Evolutionary conservation across 192 early-diverging fungal species (phyloP), one percentile per base, ranked within the genome.

Genomic region (Coemansia sp.): DNA sequence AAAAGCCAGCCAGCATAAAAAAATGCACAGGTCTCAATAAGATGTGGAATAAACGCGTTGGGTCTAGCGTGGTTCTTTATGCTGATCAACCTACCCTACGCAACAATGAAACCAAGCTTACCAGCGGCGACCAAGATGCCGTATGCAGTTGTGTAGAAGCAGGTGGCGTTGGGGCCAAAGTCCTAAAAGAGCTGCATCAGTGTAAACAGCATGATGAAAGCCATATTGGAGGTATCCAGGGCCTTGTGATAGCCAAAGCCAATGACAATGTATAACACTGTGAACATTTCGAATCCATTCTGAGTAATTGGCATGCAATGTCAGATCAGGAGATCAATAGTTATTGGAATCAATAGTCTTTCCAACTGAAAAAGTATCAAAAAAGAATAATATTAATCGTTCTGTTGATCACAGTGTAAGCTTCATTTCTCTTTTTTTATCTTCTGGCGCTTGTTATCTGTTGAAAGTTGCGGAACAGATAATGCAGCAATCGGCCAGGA

Each of bases 111-210:
- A 43, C 90, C 92, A n/a, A 90, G 42, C 67, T 93, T 93, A 41
- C 92, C 92, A 13, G 86, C 76, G 19, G 90, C 92, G 13, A 91
- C 92, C 16, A 89, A 89, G 54, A 93, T 92, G 73, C 92, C 92
- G 68, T 92, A 89, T 19, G 85, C 84, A 5, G 92, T 92, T 6
- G 92, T 86, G 49, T 89, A 76, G 92, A 64, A 93, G 74, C 62
- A 89, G 87, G 0, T 26, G 26, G 3, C 26, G 3, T 26, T 26
- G 26, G 26, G 26, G 26, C 26, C 26, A 26, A 26, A 26, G 26
- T 26, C 3, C 26, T 26, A 3, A 3, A 26, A 26, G 26, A 26
- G 26, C 26, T 26, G 26, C 26, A 87, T 85, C 4, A 85, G 52
- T 1, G 85, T 73, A 68, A 85, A 91, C 23, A 91, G 61, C 15